These are phyloP conservation scores for Penicillium sp. DNA, from an alignment of 2,329 filamentous ascomycete genomes.

Conservation along the genomic window DNA sequence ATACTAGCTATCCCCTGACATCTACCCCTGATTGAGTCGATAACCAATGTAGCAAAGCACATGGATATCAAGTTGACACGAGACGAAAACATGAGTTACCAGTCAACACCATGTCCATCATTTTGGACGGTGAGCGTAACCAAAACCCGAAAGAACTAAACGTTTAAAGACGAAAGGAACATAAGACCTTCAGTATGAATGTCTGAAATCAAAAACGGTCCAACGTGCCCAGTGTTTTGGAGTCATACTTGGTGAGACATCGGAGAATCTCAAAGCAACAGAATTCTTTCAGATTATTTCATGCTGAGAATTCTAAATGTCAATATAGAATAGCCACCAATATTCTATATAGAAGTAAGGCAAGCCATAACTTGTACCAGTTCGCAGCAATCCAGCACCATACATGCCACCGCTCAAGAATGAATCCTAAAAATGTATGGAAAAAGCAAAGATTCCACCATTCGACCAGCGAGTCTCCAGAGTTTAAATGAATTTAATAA, in stretches of 20 bases:
- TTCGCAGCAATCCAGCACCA: neutral
- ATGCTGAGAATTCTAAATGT: neutral
- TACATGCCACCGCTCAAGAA: neutral
- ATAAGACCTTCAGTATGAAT: neutral
- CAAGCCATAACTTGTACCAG: neutral
- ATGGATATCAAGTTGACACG: too few relatives aligned
- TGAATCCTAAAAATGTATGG: neutral
- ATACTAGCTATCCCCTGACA: too few relatives aligned
- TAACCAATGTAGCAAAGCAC: too few relatives aligned
- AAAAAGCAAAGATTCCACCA: neutral
- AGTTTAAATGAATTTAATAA: conserved; percentile 32
- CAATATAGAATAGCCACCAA: neutral
- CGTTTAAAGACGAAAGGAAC: neutral
- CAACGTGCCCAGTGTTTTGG: neutral
- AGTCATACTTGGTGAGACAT: neutral
- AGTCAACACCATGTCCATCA: too few relatives aligned
- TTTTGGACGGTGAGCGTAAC: too few relatives aligned
- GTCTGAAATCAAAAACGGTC: neutral
- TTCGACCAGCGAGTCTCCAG: neutral
- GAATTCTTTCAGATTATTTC: neutral
- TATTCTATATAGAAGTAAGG: conserved; percentile 2
- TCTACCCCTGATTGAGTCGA: too few relatives aligned
- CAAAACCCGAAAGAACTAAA: neutral
- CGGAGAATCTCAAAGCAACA: neutral
- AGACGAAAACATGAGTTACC: too few relatives aligned